These are phyloP conservation scores for Trypanosoma scelopori DNA, from an alignment of 208 protist species.

Conservation along the genomic window DNA sequence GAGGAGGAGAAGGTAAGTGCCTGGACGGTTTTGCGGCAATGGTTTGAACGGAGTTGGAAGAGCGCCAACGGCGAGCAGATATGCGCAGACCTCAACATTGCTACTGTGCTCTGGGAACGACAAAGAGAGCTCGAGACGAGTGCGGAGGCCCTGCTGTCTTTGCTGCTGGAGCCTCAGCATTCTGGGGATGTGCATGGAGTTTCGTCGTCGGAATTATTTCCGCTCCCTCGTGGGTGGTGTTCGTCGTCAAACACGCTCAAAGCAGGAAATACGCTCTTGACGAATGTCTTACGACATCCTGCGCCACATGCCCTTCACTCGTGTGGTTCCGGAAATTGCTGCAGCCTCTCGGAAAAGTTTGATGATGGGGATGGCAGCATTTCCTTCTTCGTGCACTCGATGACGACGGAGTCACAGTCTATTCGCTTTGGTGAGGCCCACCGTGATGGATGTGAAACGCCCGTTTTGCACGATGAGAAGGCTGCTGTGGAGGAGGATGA, in stretches of 20 bases:
- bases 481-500: conserved; percentile 7
- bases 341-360: neutral
- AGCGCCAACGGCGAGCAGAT: neutral
- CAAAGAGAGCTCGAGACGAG: neutral
- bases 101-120: neutral
- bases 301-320: neutral
- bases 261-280: neutral
- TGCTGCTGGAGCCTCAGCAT: conserved; percentile 2
- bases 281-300: neutral
- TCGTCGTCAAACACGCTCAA: neutral
- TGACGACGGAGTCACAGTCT: neutral
- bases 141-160: neutral
- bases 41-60: neutral
- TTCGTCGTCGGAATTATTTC: neutral
- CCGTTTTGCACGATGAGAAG: neutral
- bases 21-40: neutral
- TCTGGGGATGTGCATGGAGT: neutral
- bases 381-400: neutral
- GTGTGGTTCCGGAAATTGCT: too few species aligned
- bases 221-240: conserved; percentile 1
- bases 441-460: too few species aligned
- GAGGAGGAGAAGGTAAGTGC: too few species aligned
- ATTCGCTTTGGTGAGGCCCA: neutral
- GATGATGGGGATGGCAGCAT: neutral
- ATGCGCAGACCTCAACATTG: neutral